phyloP scores from a whole-genome alignment of 345 rosid species.

The Geranium brycei region DNA sequence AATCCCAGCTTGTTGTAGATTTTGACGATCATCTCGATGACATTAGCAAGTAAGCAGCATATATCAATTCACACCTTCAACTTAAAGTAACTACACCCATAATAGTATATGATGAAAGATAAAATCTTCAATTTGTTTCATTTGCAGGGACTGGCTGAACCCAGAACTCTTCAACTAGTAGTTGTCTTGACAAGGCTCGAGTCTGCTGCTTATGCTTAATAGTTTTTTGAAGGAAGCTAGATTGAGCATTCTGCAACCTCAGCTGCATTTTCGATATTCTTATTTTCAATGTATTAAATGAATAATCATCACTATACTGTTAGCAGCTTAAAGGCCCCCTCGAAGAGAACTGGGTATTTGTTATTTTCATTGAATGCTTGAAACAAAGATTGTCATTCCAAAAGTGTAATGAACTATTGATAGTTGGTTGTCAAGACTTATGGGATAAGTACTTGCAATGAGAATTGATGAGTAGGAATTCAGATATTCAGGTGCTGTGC shows the following conservation, averaged over 20 bases:
- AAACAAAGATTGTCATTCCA: too few relatives aligned
- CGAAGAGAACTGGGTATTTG: too few relatives aligned
- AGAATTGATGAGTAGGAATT: too few relatives aligned
- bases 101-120: background rate
- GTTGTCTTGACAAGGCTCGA: background rate
- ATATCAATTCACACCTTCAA: background rate
- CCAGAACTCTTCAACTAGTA: constrained; percentile 68
- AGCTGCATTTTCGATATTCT: too few relatives aligned
- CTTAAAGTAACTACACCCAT: background rate
- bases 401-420: too few relatives aligned
- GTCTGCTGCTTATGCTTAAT: background rate
- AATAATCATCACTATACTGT: too few relatives aligned
- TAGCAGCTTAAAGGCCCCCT: too few relatives aligned
- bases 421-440: too few relatives aligned
- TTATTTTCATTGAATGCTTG: too few relatives aligned
- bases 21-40: constrained; percentile 93
- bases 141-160: constrained; percentile 88
- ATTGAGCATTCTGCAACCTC: background rate
- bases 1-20: constrained; percentile 75
- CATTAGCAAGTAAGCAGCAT: constrained; percentile 54
- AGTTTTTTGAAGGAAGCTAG: background rate
- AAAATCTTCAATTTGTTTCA: constrained; percentile 8
- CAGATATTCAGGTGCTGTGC: background rate
- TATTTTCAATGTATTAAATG: background rate
- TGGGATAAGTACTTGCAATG: too few relatives aligned